phyloP scores from a whole-genome alignment of 1,284 basidiomycete species.

The Fistulinella staudtii region DNA sequence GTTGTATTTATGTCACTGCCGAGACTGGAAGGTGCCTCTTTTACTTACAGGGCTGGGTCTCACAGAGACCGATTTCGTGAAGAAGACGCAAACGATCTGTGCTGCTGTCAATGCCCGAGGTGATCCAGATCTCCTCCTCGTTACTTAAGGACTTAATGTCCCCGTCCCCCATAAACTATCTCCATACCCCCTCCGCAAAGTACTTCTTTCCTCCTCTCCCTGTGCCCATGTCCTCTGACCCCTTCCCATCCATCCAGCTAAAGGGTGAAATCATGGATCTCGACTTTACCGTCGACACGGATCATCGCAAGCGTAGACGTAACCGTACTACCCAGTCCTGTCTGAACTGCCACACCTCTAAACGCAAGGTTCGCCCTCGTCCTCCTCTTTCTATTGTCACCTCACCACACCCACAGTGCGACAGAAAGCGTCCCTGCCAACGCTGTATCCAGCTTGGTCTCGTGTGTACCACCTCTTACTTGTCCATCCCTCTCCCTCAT shows the following conservation, averaged over 20 bases:
- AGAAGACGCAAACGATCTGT: constrained; percentile 33
- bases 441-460: constrained; percentile 80
- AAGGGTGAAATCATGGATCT: constrained; percentile 67
- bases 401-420: constrained; percentile 48
- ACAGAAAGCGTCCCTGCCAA: constrained; percentile 81
- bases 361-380: constrained; percentile 75
- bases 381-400: neutral
- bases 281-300: constrained; percentile 62
- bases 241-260: constrained; percentile 43
- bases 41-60: constrained; percentile 33
- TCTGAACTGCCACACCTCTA: constrained; percentile 89
- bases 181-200: constrained; percentile 30
- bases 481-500: constrained; percentile 12
- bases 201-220: constrained; percentile 26
- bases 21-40: constrained; percentile 33
- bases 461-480: constrained; percentile 36
- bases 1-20: constrained; percentile 36
- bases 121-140: constrained; percentile 33
- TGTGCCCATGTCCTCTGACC: constrained; percentile 34
- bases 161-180: constrained; percentile 24
- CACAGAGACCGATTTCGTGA: constrained; percentile 35
- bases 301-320: constrained; percentile 69
- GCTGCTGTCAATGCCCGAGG: constrained; percentile 32
- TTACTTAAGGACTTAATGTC: constrained; percentile 38
- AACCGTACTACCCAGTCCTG: constrained; percentile 88